Evolutionary conservation across 768 basidiomycete species (phyloP), one percentile per base, ranked within the genome.

Genomic region (Boletus rex-veris): DNA sequence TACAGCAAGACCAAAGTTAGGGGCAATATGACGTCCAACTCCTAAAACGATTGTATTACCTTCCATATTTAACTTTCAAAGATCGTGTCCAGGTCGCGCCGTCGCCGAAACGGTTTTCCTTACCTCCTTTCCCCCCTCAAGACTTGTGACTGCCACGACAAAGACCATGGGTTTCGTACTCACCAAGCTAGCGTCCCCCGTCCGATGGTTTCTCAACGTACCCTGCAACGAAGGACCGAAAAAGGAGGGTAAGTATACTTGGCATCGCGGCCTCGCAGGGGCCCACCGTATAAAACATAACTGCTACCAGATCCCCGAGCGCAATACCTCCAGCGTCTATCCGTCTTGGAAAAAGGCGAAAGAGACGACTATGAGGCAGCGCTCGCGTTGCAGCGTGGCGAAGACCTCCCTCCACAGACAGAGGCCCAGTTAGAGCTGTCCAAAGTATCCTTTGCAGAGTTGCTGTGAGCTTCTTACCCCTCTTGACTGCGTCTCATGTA

Each of bases 351-450:
- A 40, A 4, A 7, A 6, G 59, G 45, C 5, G 60, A 65, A 45
- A 49, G 36, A 3, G 63, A 65, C 19, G 63, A 64, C 11, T 15
- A 61, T 15, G 8, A 42, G 6, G 30, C 60, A 28, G 63, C 63
- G 14, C 58, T 75, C 37, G 74, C 77, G 2, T 53, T 78, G 15
- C 55, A 71, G 37, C 63, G 67, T 4, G 75, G 72, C 1, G 50
- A 50, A 21, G 7, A 48, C 1, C 50, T 68, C 44, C 68, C 64
- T 4, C 47, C 33, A 16, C 67, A 10, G 4, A 69, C 66, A 14
- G 21, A 19, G 21, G 61, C 59, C 21, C 69, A 69, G 40, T 24
- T 55, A 28, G 54, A 58, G 43, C 55, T 70, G 57, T 36, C 54
- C 21, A 54, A 36, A 2, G n/a, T 16, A 5, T 55, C 52, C 15